phyloP scores from a whole-genome alignment of 306 rosid species.

The Senna siamea region DNA sequence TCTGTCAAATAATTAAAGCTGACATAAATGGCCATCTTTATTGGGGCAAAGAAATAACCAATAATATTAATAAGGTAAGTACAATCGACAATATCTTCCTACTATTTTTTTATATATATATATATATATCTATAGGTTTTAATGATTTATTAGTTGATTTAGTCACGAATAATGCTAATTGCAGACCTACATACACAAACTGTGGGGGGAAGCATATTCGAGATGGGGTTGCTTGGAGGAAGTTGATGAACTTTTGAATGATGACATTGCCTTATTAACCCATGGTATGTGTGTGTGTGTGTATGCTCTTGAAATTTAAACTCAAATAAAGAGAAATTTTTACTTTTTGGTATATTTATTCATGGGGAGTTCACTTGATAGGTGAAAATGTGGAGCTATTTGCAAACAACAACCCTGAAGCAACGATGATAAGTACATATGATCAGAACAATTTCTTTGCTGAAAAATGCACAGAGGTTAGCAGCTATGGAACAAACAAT shows the following conservation, averaged over 20 bases:
- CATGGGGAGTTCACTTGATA: no score
- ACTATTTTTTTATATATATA: no score
- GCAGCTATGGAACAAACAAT: conserved; percentile 32
- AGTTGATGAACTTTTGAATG: conserved; percentile 50
- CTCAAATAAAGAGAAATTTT: no score
- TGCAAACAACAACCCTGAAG: conserved; percentile 22
- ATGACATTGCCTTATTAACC: conserved; percentile 50
- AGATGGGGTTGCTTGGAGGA: conserved; percentile 61
- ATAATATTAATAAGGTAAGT: conserved; percentile 48
- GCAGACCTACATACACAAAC: conserved; percentile 54
- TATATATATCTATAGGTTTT: no score
- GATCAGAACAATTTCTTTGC: conserved; percentile 35
- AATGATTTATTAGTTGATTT: no score
- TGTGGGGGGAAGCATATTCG: conserved; percentile 57
- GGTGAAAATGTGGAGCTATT: conserved; percentile 49
- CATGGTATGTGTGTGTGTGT: conserved; percentile 55
- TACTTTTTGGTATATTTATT: no score
- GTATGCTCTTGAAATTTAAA: no score
- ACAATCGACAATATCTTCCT: no score
- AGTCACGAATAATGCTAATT: background rate
- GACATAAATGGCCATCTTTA: conserved; percentile 50
- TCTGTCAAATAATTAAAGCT: conserved; percentile 67
- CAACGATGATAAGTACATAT: conserved; percentile 28
- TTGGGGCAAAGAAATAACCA: conserved; percentile 29
- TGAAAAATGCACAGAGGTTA: conserved; percentile 33